phyloP scores from a whole-genome alignment of 108 stramenopile genomes.

The Skeletonema potamos region DNA sequence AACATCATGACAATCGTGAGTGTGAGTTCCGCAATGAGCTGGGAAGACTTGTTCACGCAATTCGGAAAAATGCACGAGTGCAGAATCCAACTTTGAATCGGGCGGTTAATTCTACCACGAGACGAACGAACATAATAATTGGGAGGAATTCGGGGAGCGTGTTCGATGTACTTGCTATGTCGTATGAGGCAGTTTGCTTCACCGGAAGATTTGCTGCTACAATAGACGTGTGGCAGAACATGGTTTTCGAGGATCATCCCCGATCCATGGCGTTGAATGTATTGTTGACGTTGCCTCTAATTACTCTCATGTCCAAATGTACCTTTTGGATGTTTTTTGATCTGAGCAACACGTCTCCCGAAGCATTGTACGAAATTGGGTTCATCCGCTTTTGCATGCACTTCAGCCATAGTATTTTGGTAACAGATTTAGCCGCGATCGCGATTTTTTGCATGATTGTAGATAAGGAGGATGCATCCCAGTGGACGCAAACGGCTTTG shows the following conservation, averaged over 20 bases:
- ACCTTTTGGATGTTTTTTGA: neutral
- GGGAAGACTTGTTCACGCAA: conserved; percentile 4
- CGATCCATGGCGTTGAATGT: conserved; percentile 17
- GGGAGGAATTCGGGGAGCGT: conserved; percentile 22
- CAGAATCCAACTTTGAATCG: neutral
- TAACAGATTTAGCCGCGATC: neutral
- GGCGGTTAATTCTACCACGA: neutral
- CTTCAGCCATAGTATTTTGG: neutral
- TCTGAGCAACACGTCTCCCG: neutral
- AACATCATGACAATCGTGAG: conserved; percentile 15
- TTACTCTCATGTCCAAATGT: neutral
- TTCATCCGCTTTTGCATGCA: neutral
- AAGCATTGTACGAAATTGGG: neutral
- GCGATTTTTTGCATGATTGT: neutral
- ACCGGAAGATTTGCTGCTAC: conserved; percentile 19
- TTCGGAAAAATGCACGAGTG: conserved; percentile 4
- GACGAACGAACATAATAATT: neutral
- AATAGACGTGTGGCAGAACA: conserved; percentile 12
- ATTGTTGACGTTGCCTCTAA: conserved; percentile 12
- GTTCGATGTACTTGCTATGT: conserved; percentile 21
- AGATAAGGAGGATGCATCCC: neutral
- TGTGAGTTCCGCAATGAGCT: conserved; percentile 3
- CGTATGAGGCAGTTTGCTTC: conserved; percentile 21
- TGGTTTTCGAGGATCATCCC: neutral
- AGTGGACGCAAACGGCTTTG: neutral